These are phyloP conservation scores for Aspergillus sclerotialis DNA, from an alignment of 2,329 filamentous ascomycete genomes.

Conservation along the genomic window DNA sequence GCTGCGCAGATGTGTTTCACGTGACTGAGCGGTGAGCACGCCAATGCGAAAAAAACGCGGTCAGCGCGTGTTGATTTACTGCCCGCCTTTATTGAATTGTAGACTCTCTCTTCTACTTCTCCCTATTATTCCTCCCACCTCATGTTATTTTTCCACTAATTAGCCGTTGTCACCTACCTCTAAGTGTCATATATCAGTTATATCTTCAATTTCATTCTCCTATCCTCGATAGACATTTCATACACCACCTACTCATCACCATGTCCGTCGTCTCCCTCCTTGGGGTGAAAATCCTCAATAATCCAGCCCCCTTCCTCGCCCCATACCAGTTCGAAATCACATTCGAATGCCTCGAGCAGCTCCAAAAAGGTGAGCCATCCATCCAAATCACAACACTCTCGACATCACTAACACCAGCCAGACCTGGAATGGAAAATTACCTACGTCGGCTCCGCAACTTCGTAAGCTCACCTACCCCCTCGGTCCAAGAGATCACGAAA, in stretches of 20 bases:
- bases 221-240: constrained; percentile 5
- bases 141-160: constrained; percentile 1
- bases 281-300: constrained; percentile 93
- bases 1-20: constrained; percentile 13
- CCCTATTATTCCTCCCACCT: constrained; percentile 11
- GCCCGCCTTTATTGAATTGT: constrained; percentile 9
- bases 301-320: constrained; percentile 87
- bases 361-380: constrained; percentile 68
- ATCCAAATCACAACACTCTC: neutral
- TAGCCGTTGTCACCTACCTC: neutral
- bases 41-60: too few species aligned
- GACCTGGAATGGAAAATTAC: constrained; percentile 99
- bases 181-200: too few species aligned
- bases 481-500: too few species aligned
- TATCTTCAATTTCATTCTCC: constrained; percentile 3
- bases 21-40: constrained; percentile 25
- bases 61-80: constrained; percentile 7
- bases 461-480: constrained; percentile 69
- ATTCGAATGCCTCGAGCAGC: constrained; percentile 90
- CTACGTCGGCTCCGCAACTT: constrained; percentile 96
- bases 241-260: constrained; percentile 25
- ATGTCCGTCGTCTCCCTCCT: constrained; percentile 98
- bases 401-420: constrained; percentile 32
- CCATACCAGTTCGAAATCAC: constrained; percentile 98
- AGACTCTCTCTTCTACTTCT: constrained; percentile 11